These are phyloP conservation scores for Eruca vesicaria DNA, from an alignment of 441 rosid genomes.

Conservation along the genomic window DNA sequence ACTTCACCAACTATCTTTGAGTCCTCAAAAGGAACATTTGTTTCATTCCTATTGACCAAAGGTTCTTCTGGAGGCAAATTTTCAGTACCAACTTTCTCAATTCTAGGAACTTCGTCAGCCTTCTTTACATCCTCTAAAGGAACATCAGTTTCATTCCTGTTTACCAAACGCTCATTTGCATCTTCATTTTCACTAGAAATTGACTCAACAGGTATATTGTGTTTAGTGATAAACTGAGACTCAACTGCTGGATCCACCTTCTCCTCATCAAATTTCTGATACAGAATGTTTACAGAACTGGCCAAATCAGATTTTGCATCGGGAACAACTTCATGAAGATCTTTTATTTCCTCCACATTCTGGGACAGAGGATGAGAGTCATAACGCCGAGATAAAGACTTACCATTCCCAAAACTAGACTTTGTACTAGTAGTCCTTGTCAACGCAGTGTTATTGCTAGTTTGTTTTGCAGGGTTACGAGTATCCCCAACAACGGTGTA, in stretches of 20 bases:
- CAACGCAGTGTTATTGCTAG: slow-evolving; percentile 33
- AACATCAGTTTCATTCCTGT: slow-evolving; percentile 37
- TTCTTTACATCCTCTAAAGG: slow-evolving; percentile 16
- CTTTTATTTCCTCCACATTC: slow-evolving; percentile 60
- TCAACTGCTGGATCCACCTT: slow-evolving; percentile 44
- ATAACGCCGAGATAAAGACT: slow-evolving; percentile 35
- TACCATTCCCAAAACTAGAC: slow-evolving; percentile 41
- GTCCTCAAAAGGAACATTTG: slow-evolving; percentile 1
- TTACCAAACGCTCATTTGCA: slow-evolving; percentile 42
- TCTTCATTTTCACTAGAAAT: slow-evolving; percentile 38
- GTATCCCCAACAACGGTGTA: slow-evolving; percentile 67
- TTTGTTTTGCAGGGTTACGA: slow-evolving; percentile 42
- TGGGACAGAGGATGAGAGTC: slow-evolving; percentile 35
- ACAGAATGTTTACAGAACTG: slow-evolving; percentile 36
- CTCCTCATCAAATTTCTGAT: slow-evolving; percentile 57
- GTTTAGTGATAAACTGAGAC: slow-evolving; percentile 40
- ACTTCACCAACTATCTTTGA: neutral
- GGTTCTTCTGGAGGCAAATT: slow-evolving; percentile 32
- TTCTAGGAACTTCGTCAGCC: neutral
- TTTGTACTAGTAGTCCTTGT: slow-evolving; percentile 36
- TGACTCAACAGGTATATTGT: slow-evolving; percentile 37
- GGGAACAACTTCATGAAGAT: slow-evolving; percentile 76
- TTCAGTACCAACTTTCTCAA: slow-evolving; percentile 10
- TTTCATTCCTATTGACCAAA: slow-evolving; percentile 33
- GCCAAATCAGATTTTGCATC: slow-evolving; percentile 49